These are phyloP conservation scores for Gaeumannomyces sp. DNA, from an alignment of 2,329 filamentous ascomycete species.

Conservation along the genomic window DNA sequence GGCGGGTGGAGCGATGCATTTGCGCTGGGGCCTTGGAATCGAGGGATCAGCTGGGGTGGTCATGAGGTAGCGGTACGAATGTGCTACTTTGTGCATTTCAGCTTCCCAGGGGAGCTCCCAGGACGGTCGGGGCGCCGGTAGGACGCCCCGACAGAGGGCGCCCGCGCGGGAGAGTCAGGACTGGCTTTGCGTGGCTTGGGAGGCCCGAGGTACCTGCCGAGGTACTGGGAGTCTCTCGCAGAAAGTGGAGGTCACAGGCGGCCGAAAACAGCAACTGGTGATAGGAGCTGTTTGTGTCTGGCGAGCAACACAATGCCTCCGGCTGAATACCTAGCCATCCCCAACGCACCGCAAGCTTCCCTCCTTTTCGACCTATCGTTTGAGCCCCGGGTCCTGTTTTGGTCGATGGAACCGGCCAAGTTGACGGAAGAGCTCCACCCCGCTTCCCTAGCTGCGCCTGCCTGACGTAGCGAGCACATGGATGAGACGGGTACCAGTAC, in stretches of 20 bases:
- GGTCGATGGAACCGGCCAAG: not conserved
- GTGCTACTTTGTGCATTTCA: not conserved
- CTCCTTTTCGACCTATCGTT: not conserved
- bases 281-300: not conserved
- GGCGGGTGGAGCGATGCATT: slow-evolving; percentile 3
- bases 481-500: not conserved
- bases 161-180: slow-evolving; percentile 6
- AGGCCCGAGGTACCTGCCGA: not conserved
- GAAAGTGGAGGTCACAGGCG: not conserved
- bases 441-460: not conserved
- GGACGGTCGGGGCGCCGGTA: not conserved
- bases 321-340: not conserved
- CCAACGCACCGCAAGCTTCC: not conserved
- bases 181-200: slow-evolving; percentile 12
- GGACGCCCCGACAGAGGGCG: not conserved
- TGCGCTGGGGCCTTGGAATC: not conserved
- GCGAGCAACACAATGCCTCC: not conserved
- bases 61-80: not conserved
- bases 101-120: not conserved
- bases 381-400: not conserved
- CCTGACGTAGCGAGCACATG: slow-evolving; percentile 1
- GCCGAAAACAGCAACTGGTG: not conserved
- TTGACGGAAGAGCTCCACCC: not conserved
- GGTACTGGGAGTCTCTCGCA: too few relatives aligned
- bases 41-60: slow-evolving; percentile 5